These are phyloP conservation scores for Carex kokanica DNA, from an alignment of 176 grass and related monocot species.

Conservation along the genomic window DNA sequence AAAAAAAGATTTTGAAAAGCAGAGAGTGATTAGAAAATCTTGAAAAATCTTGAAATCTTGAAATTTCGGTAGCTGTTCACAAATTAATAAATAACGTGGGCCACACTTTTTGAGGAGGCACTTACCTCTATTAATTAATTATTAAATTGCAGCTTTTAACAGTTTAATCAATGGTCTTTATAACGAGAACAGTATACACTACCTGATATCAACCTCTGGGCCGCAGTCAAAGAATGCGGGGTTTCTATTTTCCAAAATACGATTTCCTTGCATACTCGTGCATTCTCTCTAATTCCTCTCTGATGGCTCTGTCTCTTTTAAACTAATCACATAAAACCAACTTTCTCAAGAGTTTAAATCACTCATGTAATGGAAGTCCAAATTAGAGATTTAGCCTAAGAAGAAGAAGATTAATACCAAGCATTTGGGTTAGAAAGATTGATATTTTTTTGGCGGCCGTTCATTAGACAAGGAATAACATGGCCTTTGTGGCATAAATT, in stretches of 20 bases:
- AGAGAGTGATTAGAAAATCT: background rate
- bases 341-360: background rate
- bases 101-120: background rate
- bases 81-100: background rate
- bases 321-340: background rate
- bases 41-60: background rate
- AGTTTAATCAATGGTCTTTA: background rate
- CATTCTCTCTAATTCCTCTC: background rate
- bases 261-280: background rate
- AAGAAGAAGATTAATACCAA: background rate
- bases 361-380: background rate
- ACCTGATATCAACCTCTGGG: background rate
- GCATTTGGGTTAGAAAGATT: background rate
- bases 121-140: background rate
- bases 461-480: background rate
- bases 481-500: background rate
- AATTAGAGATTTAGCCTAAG: conserved; percentile 7
- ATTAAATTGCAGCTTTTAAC: background rate
- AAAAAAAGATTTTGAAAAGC: background rate
- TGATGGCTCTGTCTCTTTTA: background rate
- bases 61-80: background rate
- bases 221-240: background rate
- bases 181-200: background rate
- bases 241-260: background rate
- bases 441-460: background rate